A percentile compares a stretch with the other conserved stretches of the same genome.
phyloP scores from a whole-genome alignment of 371 early-diverging fungal species.

The Mucor irregularis region DNA sequence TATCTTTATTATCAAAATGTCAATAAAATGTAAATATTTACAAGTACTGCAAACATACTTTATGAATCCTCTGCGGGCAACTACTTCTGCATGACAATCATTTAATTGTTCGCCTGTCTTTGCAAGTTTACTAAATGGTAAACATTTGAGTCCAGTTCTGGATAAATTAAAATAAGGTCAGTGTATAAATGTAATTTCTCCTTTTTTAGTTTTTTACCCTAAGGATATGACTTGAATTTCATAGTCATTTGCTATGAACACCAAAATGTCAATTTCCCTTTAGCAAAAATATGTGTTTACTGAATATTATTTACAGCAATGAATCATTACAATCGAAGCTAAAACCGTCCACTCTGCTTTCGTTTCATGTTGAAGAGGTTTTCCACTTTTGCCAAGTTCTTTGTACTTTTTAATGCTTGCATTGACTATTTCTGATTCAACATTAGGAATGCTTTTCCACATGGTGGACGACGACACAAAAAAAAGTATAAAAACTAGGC shows the following conservation, averaged over 20 bases:
- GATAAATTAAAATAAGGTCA: constrained; percentile 18
- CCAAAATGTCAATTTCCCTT: background rate
- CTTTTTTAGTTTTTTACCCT: constrained; percentile 49
- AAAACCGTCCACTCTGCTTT: constrained; percentile 86
- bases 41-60: constrained; percentile 41
- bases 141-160: constrained; percentile 88
- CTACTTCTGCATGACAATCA: constrained; percentile 86
- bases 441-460: constrained; percentile 31
- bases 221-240: constrained; percentile 61
- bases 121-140: constrained; percentile 62
- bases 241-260: constrained; percentile 13
- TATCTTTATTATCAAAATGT: too few relatives aligned
- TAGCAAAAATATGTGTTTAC: background rate
- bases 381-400: constrained; percentile 69
- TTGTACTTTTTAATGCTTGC: constrained; percentile 34
- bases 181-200: background rate
- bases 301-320: constrained; percentile 11
- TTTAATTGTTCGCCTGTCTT: constrained; percentile 66
- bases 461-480: background rate
- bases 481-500: constrained; percentile 6
- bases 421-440: constrained; percentile 32
- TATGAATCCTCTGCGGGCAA: constrained; percentile 78
- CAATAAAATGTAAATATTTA: background rate
- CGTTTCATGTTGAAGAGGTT: constrained; percentile 52
- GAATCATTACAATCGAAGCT: constrained; percentile 68